Percentiles rank a stretch among this genome's conserved stretches.
phyloP scores from a whole-genome alignment of 305 asterid species.

The Fraxinus angustifolia region DNA sequence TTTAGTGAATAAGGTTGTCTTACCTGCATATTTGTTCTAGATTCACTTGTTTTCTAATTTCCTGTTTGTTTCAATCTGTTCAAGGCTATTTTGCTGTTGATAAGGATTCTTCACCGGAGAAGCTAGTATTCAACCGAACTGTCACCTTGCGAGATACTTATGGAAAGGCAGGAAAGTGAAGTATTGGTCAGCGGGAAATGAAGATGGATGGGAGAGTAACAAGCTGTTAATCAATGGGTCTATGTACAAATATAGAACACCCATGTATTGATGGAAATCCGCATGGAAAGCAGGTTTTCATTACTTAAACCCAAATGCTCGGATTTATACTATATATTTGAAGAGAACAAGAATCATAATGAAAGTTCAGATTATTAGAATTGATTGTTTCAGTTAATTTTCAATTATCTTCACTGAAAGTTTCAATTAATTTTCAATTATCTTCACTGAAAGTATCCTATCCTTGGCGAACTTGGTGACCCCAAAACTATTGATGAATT shows the following conservation, averaged over 20 bases:
- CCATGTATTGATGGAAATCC: background rate
- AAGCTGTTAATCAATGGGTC: background rate
- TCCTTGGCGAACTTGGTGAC: background rate
- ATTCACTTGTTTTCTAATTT: background rate
- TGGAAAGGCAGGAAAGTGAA: constrained; percentile 61
- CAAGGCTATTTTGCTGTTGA: constrained; percentile 76
- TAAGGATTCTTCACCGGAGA: constrained; percentile 60
- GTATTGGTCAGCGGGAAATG: background rate
- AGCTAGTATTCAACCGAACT: constrained; percentile 69
- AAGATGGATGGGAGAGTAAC: constrained; percentile 3
- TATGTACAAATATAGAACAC: constrained; percentile 16
- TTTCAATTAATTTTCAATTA: background rate
- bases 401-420: background rate
- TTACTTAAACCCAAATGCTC: background rate
- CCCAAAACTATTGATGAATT: background rate
- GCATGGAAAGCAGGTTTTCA: background rate
- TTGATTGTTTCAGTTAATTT: background rate
- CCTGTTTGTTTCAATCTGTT: constrained; percentile 5
- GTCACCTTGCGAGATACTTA: constrained; percentile 74
- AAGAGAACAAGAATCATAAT: background rate
- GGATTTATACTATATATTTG: background rate
- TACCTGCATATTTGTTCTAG: background rate
- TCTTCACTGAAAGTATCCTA: background rate
- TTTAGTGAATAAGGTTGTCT: background rate
- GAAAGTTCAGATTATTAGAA: background rate